phyloP scores from a whole-genome alignment of 805 yeast genomes.

The Ogataea ramenticola region DNA sequence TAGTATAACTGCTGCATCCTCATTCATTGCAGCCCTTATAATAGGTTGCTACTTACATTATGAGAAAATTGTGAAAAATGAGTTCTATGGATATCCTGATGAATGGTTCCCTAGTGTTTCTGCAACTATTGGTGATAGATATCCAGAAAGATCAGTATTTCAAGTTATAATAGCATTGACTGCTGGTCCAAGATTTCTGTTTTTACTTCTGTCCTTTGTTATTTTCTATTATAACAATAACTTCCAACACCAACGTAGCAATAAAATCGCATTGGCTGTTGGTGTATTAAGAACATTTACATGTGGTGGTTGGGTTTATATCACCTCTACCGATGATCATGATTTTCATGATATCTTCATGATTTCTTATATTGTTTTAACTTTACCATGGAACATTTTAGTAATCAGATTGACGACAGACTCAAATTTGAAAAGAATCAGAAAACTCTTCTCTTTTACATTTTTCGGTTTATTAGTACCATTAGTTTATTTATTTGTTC shows the following conservation, averaged over 20 bases:
- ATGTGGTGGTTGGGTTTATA: slow-evolving; percentile 98
- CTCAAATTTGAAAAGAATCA: slow-evolving; percentile 42
- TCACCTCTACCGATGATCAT: slow-evolving; percentile 95
- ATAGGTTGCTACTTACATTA: slow-evolving; percentile 78
- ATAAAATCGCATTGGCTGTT: slow-evolving; percentile 37
- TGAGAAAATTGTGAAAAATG: slow-evolving; percentile 81
- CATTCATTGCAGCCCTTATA: slow-evolving; percentile 67
- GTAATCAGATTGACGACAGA: slow-evolving; percentile 44
- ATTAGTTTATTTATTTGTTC: slow-evolving; percentile 80
- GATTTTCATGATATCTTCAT: slow-evolving; percentile 94
- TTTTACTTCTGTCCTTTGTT: slow-evolving; percentile 47
- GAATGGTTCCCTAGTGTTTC: slow-evolving; percentile 99
- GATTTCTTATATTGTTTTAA: slow-evolving; percentile 82
- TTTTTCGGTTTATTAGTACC: slow-evolving; percentile 78
- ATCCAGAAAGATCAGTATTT: slow-evolving; percentile 90
- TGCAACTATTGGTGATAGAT: slow-evolving; percentile 94
- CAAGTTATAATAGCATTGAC: slow-evolving; percentile 90
- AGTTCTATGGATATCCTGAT: slow-evolving; percentile 85
- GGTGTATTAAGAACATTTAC: slow-evolving; percentile 90
- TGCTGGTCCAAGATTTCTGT: slow-evolving; percentile 82
- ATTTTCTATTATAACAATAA: slow-evolving; percentile 33
- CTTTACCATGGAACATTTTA: slow-evolving; percentile 83
- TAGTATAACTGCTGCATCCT: slow-evolving; percentile 60
- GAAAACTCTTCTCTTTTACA: slow-evolving; percentile 43
- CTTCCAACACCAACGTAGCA: slow-evolving; percentile 14